Base-by-base conservation (phyloP, 1,284 basidiomycete genomes). In the Cerioporus squamosus region DNA sequence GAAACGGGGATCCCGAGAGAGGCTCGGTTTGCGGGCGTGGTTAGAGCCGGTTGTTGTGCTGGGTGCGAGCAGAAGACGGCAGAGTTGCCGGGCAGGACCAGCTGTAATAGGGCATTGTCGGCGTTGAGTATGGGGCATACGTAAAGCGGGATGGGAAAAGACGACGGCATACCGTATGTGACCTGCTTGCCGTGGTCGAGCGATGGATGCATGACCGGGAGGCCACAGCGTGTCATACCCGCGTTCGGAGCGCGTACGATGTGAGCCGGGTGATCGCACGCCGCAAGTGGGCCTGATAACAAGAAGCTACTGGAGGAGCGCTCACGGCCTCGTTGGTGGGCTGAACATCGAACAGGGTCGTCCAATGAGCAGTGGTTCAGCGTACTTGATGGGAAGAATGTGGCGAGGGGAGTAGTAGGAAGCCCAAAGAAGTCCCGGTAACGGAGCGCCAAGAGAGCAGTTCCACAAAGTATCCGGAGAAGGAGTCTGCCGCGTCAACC, bases 21-120 rank as follows among this genome's bases (percentile, higher is more conserved):
- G 23, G 29, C 46, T 18, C 40, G 40, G 6, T 2, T 6, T 15
- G 49, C 52, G 52, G 55, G 29, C n/a, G n/a, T n/a, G n/a, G 15
- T 40, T 18, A 49, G 45, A 42, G 52, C 20, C 24, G 26, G 44
- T 44, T 29, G 14, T 10, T 43, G 22, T n/a, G 45, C 24, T 33
- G 48, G 36, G 14, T 7, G 18, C 23, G 47, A 33, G 47, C 31
- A 38, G 42, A 31, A 43, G 39, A 40, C 50, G 58, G 52, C 39
- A 29, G 24, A 46, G 59, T 44, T 44, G 33, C 57, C 54, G 57
- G 29, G 49, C 15, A 14, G 45, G 47, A 29, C 59, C 56, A 53
- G 44, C 59, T 63, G 39, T 22, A 48, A 53, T 56, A 51, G 50
- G 53, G 39, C 56, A 56, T 56, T 55, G 55, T 53, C 36, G 44